phyloP scores from a whole-genome alignment of 75 land plant genomes.

The Picea sitchensis region DNA sequence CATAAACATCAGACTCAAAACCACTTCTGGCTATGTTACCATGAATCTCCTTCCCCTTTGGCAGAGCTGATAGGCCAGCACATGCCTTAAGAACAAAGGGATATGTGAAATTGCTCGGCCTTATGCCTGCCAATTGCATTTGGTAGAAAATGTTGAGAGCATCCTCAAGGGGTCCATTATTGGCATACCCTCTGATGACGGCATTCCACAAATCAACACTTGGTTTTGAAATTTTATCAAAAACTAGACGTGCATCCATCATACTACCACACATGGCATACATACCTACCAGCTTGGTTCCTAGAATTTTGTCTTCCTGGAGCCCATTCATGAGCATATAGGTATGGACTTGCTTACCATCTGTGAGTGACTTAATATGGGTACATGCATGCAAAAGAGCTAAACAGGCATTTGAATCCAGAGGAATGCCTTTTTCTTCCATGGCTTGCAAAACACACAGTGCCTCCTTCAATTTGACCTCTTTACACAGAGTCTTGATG shows the following conservation, averaged over 20 bases:
- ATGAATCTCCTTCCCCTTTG: conserved; percentile 13
- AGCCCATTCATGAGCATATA: too few species aligned
- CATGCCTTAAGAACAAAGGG: conserved; percentile 14
- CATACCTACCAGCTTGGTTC: too few species aligned
- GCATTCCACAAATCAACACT: conserved; percentile 20
- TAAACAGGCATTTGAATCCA: too few species aligned
- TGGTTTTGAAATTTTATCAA: too few species aligned
- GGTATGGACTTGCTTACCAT: too few species aligned
- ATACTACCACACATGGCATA: conserved; percentile 7
- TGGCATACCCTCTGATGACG: conserved; percentile 11
- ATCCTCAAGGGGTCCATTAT: conserved; percentile 14
- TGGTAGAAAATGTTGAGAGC: conserved; percentile 10
- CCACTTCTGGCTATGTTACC: conserved; percentile 6
- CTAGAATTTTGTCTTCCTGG: too few species aligned
- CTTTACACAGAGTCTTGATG: neutral
- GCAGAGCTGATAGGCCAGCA: conserved; percentile 11
- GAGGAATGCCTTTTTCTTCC: too few species aligned
- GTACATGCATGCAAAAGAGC: too few species aligned
- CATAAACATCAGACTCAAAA: conserved; percentile 1
- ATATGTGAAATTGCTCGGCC: conserved; percentile 14
- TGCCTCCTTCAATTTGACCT: too few species aligned
- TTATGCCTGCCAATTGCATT: conserved; percentile 16
- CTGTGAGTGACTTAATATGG: too few species aligned
- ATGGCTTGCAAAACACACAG: too few species aligned
- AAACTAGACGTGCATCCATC: too few species aligned